phyloP scores from a whole-genome alignment of 495 filamentous ascomycete species.

The Penicillium ucsense region DNA sequence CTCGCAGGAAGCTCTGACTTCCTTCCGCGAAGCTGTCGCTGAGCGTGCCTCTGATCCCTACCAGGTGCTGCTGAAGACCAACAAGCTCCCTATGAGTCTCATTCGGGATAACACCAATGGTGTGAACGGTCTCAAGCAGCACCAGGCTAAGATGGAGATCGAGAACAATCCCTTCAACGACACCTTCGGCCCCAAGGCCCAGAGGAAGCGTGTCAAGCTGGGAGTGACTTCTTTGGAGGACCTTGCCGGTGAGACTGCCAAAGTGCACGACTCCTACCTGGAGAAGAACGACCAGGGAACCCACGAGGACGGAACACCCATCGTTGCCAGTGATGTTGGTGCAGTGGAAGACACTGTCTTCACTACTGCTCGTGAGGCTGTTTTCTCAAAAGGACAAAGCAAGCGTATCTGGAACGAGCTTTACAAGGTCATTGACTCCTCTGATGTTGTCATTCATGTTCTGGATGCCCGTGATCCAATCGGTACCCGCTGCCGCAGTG shows the following conservation, averaged over 20 bases:
- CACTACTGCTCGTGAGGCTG: constrained; percentile 68
- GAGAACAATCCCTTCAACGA: constrained; percentile 78
- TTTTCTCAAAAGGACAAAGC: constrained; percentile 89
- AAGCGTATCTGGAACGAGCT: constrained; percentile 97
- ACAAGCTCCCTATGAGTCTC: constrained; percentile 83
- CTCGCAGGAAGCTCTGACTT: constrained; percentile 55
- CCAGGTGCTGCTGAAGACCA: constrained; percentile 81
- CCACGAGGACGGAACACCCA: constrained; percentile 58
- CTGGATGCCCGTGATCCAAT: constrained; percentile 86
- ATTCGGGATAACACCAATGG: constrained; percentile 51
- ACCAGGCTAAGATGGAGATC: constrained; percentile 88
- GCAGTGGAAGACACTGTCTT: constrained; percentile 42
- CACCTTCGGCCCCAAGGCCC: constrained; percentile 87
- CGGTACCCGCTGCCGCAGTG: constrained; percentile 76
- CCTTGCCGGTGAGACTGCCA: constrained; percentile 65
- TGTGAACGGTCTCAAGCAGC: constrained; percentile 76
- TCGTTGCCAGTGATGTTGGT: constrained; percentile 41
- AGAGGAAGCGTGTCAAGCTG: constrained; percentile 84
- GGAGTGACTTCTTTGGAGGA: constrained; percentile 71
- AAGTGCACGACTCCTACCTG: constrained; percentile 68
- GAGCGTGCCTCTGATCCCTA: constrained; percentile 87
- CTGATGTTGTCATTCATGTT: constrained; percentile 94
- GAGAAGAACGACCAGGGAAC: constrained; percentile 66
- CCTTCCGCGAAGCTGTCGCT: constrained; percentile 87
- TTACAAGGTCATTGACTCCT: constrained; percentile 96